phyloP scores from a whole-genome alignment of 2,329 filamentous ascomycete genomes.

The Colletotrichum brevisporum region DNA sequence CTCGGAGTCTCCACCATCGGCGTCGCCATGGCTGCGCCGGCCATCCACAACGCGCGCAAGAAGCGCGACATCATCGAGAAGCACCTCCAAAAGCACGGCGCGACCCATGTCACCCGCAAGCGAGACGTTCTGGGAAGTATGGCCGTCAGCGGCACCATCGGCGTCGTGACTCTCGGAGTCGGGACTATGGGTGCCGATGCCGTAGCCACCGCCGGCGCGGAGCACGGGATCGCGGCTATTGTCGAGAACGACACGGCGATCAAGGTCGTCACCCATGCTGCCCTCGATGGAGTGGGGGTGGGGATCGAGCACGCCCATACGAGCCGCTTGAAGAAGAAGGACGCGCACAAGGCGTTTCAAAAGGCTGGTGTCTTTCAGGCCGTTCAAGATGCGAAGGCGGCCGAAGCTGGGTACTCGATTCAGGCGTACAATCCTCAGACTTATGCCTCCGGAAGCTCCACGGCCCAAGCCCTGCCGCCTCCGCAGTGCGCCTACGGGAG shows the following conservation, averaged over 20 bases:
- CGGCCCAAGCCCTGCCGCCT: constrained; percentile 1
- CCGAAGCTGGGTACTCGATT: constrained; percentile 44
- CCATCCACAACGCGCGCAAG: constrained; percentile 58
- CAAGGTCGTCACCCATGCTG: constrained; percentile 52
- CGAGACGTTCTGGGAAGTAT: constrained; percentile 56
- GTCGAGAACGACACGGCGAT: constrained; percentile 52
- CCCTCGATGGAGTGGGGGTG: constrained; percentile 53
- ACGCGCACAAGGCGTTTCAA: constrained; percentile 50
- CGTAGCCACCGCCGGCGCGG: constrained; percentile 51
- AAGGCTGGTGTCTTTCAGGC: constrained; percentile 50
- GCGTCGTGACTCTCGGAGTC: constrained; percentile 53
- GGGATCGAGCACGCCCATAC: constrained; percentile 54
- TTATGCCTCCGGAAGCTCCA: constrained; percentile 7
- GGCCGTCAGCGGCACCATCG: constrained; percentile 54
- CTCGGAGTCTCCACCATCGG: constrained; percentile 56
- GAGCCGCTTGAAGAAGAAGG: constrained; percentile 51
- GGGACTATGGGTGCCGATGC: constrained; percentile 53
- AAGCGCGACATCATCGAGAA: constrained; percentile 59
- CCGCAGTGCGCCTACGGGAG: constrained; percentile 17
- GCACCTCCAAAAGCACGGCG: constrained; percentile 51
- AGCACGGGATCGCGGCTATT: constrained; percentile 49
- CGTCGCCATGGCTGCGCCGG: constrained; percentile 55
- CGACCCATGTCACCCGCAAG: constrained; percentile 56
- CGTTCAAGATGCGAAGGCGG: constrained; percentile 47
- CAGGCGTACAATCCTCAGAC: constrained; percentile 41